Conservation (phyloP, 176 grass and related monocot species). For the Carex myosuroides region DNA sequence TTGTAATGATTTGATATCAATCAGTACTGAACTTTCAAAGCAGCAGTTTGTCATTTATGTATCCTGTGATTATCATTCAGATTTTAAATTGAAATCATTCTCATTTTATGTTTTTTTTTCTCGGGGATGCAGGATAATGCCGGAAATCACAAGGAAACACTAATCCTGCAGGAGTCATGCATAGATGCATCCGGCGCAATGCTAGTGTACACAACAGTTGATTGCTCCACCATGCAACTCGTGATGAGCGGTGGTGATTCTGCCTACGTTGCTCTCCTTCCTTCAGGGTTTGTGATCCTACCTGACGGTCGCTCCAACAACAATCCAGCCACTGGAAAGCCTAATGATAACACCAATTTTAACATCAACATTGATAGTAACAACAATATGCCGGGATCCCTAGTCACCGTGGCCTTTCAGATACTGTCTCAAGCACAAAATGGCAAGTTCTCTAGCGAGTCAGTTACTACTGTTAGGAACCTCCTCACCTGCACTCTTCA, state of each 20-base stretch:
- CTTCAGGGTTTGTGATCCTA: conserved; percentile 63
- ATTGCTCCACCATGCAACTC: conserved; percentile 49
- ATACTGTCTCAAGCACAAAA: conserved; percentile 65
- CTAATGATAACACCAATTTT: not conserved
- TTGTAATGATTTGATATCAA: not conserved
- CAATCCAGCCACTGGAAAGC: not conserved
- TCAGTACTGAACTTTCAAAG: not conserved
- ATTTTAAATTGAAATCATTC: not conserved
- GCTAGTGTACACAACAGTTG: conserved; percentile 59
- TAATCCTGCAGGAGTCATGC: conserved; percentile 75
- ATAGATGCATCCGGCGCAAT: conserved; percentile 44
- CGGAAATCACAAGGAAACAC: conserved; percentile 56
- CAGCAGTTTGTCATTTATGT: not conserved
- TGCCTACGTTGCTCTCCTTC: conserved; percentile 47
- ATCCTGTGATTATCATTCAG: not conserved
- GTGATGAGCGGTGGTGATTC: conserved; percentile 75
- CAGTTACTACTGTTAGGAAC: conserved; percentile 61
- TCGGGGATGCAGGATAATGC: conserved; percentile 34
- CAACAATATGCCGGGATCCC: conserved; percentile 29
- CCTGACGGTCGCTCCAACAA: conserved; percentile 38
- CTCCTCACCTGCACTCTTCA: conserved; percentile 63
- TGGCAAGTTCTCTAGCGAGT: conserved; percentile 55
- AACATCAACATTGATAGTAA: conserved; percentile 11
- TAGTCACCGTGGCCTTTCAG: conserved; percentile 77
- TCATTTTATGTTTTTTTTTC: not conserved